Conservation (phyloP, 2,329 filamentous ascomycete genomes). For the Akanthomyces lecanii region DNA sequence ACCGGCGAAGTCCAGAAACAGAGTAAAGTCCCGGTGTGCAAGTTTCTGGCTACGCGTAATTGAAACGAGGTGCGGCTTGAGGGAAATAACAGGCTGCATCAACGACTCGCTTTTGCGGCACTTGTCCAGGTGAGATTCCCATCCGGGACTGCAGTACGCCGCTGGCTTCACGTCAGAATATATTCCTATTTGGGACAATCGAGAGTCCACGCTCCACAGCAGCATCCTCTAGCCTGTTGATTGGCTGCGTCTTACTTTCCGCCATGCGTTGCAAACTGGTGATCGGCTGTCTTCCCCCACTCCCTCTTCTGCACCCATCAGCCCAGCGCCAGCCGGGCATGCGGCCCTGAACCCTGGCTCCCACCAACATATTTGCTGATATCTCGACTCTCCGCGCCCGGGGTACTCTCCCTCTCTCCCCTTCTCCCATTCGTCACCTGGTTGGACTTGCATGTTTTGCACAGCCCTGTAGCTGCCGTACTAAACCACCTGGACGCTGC, state of each 20-base stretch:
- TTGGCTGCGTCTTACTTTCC: not conserved
- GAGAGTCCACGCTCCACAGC: not conserved
- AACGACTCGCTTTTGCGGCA: not conserved
- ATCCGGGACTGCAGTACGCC: not conserved
- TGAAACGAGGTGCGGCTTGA: not conserved
- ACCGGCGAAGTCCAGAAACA: not conserved
- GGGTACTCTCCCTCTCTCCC: not conserved
- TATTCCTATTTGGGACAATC: conserved; percentile 6
- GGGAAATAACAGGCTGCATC: not conserved
- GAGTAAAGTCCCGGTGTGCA: no score
- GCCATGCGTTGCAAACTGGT: not conserved
- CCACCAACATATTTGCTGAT: conserved; percentile 3
- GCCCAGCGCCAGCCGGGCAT: not conserved
- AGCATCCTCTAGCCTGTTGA: not conserved
- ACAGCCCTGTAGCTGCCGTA: not conserved
- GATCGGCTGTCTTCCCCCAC: not conserved
- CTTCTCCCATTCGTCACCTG: not conserved
- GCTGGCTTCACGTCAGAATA: conserved; percentile 12
- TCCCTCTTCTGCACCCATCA: not conserved
- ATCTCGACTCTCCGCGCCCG: not conserved
- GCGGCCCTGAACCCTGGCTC: not conserved
- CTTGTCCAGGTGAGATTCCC: conserved; percentile 7
- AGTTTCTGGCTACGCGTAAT: not conserved
- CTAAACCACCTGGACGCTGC: not conserved
- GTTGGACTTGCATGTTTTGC: not conserved